Percentiles rank a stretch among this genome's conserved stretches.
These are phyloP conservation scores for Pezicula carpinea DNA, from an alignment of 2,329 filamentous ascomycete genomes.

Conservation along the genomic window DNA sequence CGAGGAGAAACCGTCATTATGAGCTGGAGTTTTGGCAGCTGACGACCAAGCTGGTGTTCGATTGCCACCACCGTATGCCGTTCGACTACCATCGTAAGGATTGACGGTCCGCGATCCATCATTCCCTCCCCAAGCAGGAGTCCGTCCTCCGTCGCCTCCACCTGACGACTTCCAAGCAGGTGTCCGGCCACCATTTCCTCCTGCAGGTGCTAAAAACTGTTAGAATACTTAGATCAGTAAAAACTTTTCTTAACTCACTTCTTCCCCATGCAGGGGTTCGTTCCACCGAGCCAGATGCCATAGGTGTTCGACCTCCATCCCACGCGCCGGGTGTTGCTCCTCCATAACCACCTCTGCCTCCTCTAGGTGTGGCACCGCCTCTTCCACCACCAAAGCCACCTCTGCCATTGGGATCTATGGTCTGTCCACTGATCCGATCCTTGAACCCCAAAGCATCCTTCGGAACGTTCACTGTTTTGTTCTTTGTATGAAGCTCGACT, in stretches of 20 bases:
- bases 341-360: slow-evolving; percentile 41
- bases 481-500: slow-evolving; percentile 91
- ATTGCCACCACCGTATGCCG: slow-evolving; percentile 67
- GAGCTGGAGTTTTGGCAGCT: slow-evolving; percentile 66
- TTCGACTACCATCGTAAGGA: slow-evolving; percentile 59
- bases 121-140: slow-evolving; percentile 57
- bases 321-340: slow-evolving; percentile 48
- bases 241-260: slow-evolving; percentile 47
- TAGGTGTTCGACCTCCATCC: slow-evolving; percentile 67
- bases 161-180: slow-evolving; percentile 58
- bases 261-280: slow-evolving; percentile 75
- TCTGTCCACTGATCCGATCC: slow-evolving; percentile 74
- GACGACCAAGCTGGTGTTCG: slow-evolving; percentile 77
- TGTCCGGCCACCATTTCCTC: slow-evolving; percentile 50
- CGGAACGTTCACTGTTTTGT: slow-evolving; percentile 80
- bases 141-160: slow-evolving; percentile 47
- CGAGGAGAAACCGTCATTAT: slow-evolving; percentile 54
- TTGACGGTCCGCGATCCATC: slow-evolving; percentile 64
- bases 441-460: slow-evolving; percentile 82
- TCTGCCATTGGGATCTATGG: slow-evolving; percentile 64
- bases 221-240: slow-evolving; percentile 7
- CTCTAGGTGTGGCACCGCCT: slow-evolving; percentile 36
- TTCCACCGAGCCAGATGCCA: slow-evolving; percentile 53
- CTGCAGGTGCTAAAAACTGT: slow-evolving; percentile 42
- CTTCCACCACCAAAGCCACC: slow-evolving; percentile 38